A percentile compares a stretch with the other conserved stretches of the same genome.
Conservation (phyloP, 176 grass and related monocot species). For the Avena insularis region DNA sequence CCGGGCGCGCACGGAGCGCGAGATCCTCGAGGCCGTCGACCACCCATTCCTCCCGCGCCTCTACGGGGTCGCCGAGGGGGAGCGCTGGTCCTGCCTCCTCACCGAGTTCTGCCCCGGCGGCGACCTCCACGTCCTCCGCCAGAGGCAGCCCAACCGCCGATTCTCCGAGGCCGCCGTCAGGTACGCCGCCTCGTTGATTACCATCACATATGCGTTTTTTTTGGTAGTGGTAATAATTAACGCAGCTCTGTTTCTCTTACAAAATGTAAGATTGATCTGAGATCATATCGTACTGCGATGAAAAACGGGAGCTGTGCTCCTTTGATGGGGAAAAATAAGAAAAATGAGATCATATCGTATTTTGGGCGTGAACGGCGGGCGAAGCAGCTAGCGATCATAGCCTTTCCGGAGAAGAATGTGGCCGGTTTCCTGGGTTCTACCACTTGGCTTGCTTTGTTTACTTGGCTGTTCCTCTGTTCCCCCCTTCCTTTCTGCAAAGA, state of each 20-base stretch:
- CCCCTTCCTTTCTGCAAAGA: background rate
- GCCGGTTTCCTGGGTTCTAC: conserved; percentile 28
- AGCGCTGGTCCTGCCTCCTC: conserved; percentile 91
- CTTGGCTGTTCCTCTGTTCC: background rate
- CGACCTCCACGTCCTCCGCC: conserved; percentile 94
- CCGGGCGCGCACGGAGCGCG: conserved; percentile 82
- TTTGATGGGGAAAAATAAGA: no score
- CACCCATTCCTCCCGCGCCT: conserved; percentile 92
- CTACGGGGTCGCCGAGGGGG: conserved; percentile 76
- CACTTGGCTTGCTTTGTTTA: background rate
- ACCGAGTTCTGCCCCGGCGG: conserved; percentile 99
- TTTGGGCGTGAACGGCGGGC: background rate
- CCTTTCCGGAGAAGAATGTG: conserved; percentile 52
- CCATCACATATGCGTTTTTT: background rate
- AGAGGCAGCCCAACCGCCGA: conserved; percentile 74
- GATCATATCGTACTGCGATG: background rate
- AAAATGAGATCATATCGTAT: background rate
- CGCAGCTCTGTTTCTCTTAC: background rate
- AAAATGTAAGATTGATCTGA: background rate
- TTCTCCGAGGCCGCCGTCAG: conserved; percentile 93
- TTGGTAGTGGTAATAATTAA: background rate
- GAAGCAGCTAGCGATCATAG: conserved; percentile 20
- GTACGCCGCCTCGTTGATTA: conserved; percentile 23
- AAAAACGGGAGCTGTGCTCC: no score
- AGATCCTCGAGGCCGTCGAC: conserved; percentile 93